Evolutionary conservation across 2,329 filamentous ascomycete species (phyloP).

Genomic region (Corinectria fuckeliana): DNA sequence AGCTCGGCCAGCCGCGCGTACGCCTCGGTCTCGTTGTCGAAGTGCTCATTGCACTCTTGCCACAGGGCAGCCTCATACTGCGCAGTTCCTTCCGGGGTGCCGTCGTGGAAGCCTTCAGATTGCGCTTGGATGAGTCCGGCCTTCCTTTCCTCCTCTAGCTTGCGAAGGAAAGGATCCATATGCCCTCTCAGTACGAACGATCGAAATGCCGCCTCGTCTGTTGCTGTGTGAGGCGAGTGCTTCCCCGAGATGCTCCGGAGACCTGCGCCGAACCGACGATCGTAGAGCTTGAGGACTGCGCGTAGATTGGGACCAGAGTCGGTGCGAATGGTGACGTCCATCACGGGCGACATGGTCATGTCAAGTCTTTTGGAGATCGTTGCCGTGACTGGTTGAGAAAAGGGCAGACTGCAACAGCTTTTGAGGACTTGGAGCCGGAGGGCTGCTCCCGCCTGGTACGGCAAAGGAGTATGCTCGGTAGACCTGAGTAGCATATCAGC

Average conservation of each 20-base stretch:
- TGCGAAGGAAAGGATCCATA: background rate
- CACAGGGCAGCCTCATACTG: constrained; percentile 1
- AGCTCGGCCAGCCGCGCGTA: background rate
- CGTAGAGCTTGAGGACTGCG: constrained; percentile 17
- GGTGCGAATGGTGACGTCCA: background rate
- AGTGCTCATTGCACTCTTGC: background rate
- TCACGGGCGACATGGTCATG: background rate
- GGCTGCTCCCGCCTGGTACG: background rate
- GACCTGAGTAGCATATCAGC: background rate
- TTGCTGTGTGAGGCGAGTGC: background rate
- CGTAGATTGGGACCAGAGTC: background rate
- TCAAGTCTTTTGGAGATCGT: background rate
- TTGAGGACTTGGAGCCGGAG: background rate
- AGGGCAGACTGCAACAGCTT: background rate
- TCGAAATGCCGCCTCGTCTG: background rate
- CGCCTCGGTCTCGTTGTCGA: background rate
- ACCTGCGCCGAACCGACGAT: constrained; percentile 6
- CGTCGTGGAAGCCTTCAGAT: background rate
- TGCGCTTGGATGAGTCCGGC: background rate
- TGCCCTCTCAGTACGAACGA: background rate
- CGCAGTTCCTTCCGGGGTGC: background rate
- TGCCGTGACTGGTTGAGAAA: background rate
- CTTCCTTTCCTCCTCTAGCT: background rate
- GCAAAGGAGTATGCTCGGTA: background rate
- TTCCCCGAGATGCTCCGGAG: background rate